Evolutionary conservation across 495 filamentous ascomycete species (phyloP).

Genomic region (Aspergillus steynii): DNA sequence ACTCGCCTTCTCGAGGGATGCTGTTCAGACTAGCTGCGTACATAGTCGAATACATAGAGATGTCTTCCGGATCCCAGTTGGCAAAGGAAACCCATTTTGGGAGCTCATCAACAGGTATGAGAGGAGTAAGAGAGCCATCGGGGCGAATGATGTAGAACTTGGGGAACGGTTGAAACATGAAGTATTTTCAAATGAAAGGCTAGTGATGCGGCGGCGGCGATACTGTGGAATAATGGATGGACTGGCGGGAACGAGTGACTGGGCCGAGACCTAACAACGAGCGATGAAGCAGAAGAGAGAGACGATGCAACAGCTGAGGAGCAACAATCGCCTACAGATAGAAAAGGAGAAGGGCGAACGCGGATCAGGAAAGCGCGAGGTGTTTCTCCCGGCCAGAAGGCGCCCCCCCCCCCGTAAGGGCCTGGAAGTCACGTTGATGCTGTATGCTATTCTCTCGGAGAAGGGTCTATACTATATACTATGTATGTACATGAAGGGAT

Average conservation of each 20-base stretch:
- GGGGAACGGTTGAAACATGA: slow-evolving; percentile 27
- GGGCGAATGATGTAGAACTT: slow-evolving; percentile 40
- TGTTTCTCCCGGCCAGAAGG: too few relatives aligned
- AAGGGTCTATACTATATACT: too few relatives aligned
- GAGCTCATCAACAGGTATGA: slow-evolving; percentile 41
- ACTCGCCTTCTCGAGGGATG: slow-evolving; percentile 37
- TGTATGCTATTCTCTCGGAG: too few relatives aligned
- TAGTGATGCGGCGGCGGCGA: slow-evolving; percentile 4
- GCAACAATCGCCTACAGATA: neutral
- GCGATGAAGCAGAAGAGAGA: neutral
- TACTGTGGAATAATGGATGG: neutral
- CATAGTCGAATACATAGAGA: slow-evolving; percentile 18
- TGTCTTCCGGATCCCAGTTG: slow-evolving; percentile 23
- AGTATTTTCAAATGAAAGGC: slow-evolving; percentile 1
- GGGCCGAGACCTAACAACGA: neutral
- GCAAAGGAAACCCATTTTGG: slow-evolving; percentile 38
- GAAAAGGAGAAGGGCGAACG: neutral
- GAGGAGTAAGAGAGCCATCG: slow-evolving; percentile 23
- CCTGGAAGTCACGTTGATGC: too few relatives aligned
- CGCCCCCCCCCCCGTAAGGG: neutral
- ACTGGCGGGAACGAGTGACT: neutral
- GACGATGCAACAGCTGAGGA: neutral
- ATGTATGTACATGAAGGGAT: too few relatives aligned
- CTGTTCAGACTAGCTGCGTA: slow-evolving; percentile 23
- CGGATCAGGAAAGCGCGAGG: neutral